These are phyloP conservation scores for Fusarium goolgardi DNA, from an alignment of 2,329 filamentous ascomycete genomes.

Conservation along the genomic window DNA sequence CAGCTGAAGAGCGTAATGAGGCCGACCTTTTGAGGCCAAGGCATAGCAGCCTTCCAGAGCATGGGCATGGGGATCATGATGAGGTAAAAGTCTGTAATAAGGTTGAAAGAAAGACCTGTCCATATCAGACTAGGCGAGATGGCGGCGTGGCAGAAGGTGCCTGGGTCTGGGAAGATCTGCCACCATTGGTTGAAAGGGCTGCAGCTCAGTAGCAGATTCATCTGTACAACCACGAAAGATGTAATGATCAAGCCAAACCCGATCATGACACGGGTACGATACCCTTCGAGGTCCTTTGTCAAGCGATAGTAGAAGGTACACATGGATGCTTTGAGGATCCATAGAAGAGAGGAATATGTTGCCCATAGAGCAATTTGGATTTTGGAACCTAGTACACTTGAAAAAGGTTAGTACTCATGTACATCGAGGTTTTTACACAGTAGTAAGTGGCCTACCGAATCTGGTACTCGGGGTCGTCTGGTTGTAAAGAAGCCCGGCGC, in stretches of 20 bases:
- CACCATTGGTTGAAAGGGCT: slow-evolving; percentile 65
- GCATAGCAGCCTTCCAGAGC: slow-evolving; percentile 54
- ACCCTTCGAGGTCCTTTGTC: slow-evolving; percentile 57
- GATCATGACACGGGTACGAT: slow-evolving; percentile 59
- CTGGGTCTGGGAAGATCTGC: slow-evolving; percentile 69
- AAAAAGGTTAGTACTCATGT: background rate
- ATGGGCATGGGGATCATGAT: slow-evolving; percentile 69
- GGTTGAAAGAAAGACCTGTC: slow-evolving; percentile 64
- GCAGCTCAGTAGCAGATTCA: slow-evolving; percentile 64
- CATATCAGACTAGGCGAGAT: slow-evolving; percentile 64
- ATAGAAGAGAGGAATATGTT: slow-evolving; percentile 64
- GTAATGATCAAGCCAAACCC: slow-evolving; percentile 61
- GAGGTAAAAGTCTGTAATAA: slow-evolving; percentile 68
- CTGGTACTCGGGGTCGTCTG: slow-evolving; percentile 58
- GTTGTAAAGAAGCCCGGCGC: slow-evolving; percentile 58
- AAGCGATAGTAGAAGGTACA: slow-evolving; percentile 67
- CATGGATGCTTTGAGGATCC: slow-evolving; percentile 68
- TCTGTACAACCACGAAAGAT: slow-evolving; percentile 62
- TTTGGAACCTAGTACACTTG: slow-evolving; percentile 66
- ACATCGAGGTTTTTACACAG: rapidly evolving
- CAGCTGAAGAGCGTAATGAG: slow-evolving; percentile 55
- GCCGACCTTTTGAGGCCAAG: slow-evolving; percentile 52
- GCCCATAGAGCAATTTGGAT: slow-evolving; percentile 68
- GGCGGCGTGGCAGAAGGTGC: slow-evolving; percentile 61
- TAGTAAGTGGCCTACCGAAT: slow-evolving; percentile 45